Evolutionary conservation across 2,329 filamentous ascomycete genomes (phyloP), one percentile per base, ranked within the genome.

Genomic region (Colletotrichum theobromicola): DNA sequence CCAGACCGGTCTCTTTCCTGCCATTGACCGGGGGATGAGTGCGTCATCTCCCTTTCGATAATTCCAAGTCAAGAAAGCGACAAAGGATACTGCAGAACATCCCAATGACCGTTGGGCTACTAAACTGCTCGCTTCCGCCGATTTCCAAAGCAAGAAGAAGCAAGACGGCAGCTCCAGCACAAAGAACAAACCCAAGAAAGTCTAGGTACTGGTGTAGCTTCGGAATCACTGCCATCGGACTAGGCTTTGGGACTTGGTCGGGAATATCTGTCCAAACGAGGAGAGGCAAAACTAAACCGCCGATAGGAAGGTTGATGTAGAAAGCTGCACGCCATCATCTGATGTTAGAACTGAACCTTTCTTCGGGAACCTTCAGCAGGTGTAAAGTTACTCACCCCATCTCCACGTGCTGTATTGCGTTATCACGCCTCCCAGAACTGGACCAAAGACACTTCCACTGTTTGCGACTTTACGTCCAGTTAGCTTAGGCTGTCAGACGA

Each of bases 371-470:
- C 18, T 42, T 24, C 21, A 26, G 28, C 13, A 28, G 4, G 18
- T 13, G 13, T 9, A 34, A 46, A 21, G 28, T 13, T 15, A 78
- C 81, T 78, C 77, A 83, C 83, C 83, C 85, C 85, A 87, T 37
- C 86, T 79, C 86, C 86, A 88, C 0, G 81, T 83, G 1, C 79
- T 74, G 65, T 83, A 81, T 5, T 81, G 76, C 0, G 83, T 85
- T 9, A 86, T 82, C 16, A 80, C 78, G 73, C 87, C 85, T 30
- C 87, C 87, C 18, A 89, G 77, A 13, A 90, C 76, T 35, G 83
- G 83, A 1, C 82, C 83, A 35, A 83, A 77, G 50, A 84, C 81
- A 42, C 87, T 78, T 2, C 87, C 87, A 15, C 90, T 78, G 63
- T 87, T 85, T 18, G 81, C 80, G 60, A 83, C 80, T 80, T 26